Conservation (phyloP, 768 basidiomycete genomes). For the Polyporus arcularius region DNA sequence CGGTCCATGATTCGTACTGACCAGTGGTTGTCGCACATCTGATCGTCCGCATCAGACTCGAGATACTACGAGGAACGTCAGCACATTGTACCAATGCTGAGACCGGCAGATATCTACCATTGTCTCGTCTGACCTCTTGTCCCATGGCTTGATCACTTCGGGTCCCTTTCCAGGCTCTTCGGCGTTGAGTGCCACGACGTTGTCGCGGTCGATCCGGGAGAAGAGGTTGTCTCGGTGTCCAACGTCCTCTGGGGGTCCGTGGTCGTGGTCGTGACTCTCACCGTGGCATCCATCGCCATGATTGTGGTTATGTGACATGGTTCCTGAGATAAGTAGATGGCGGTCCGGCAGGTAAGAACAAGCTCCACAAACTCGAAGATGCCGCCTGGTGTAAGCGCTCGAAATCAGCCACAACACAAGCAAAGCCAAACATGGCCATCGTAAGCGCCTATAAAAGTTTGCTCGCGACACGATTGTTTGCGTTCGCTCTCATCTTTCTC, state of each 20-base stretch:
- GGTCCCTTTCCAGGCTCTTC: conserved; percentile 45
- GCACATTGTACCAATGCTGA: conserved; percentile 6
- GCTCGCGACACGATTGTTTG: not conserved
- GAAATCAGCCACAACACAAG: conserved; percentile 1
- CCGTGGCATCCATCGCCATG: conserved; percentile 53
- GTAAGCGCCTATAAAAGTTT: not conserved
- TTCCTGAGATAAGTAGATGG: not conserved
- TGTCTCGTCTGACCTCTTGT: conserved; percentile 69
- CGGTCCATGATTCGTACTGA: not conserved
- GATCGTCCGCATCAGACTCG: conserved; percentile 91
- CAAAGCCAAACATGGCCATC: not conserved
- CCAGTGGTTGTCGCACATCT: conserved; percentile 53
- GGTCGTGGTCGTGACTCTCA: conserved; percentile 57
- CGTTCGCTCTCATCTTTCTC: no score
- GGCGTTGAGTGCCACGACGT: conserved; percentile 82
- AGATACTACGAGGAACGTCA: conserved; percentile 52
- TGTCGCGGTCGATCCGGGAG: conserved; percentile 71
- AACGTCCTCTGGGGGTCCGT: conserved; percentile 40
- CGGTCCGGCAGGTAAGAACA: no score
- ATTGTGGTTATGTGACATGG: conserved; percentile 57
- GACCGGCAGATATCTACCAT: conserved; percentile 45
- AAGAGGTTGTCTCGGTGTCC: conserved; percentile 74
- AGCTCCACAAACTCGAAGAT: not conserved
- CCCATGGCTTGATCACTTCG: conserved; percentile 85
- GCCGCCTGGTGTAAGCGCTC: not conserved